Evolutionary conservation across 1,139 yeast genomes (phyloP).

Genomic region (Pichia sp.): DNA sequence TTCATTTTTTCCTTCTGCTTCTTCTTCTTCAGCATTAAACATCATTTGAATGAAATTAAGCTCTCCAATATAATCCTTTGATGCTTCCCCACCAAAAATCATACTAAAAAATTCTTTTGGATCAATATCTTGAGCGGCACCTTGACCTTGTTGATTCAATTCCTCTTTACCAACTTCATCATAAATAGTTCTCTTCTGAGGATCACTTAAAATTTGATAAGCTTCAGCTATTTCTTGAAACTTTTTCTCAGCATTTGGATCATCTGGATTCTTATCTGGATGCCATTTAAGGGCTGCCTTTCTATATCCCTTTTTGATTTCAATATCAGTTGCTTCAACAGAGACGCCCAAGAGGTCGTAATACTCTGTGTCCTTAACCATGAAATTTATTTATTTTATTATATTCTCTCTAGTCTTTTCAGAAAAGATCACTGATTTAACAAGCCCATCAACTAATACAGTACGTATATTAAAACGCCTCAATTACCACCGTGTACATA

Average conservation of each 20-base stretch:
- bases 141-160: conserved; percentile 34
- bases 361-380: conserved; percentile 93
- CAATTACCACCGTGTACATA: too few relatives aligned
- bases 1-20: conserved; percentile 13
- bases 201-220: conserved; percentile 77
- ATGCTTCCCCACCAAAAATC: conserved; percentile 92
- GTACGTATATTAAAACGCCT: too few relatives aligned
- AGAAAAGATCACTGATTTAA: too few relatives aligned
- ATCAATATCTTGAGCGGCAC: conserved; percentile 62
- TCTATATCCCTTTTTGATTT: conserved; percentile 90
- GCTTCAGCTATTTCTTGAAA: conserved; percentile 63
- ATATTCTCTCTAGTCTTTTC: too few relatives aligned
- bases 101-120: conserved; percentile 81
- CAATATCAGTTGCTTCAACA: conserved; percentile 69
- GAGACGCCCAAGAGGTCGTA: conserved; percentile 70
- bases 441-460: too few relatives aligned
- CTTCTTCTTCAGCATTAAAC: conserved; percentile 35
- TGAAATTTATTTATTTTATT: conserved; percentile 23
- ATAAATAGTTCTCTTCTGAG: conserved; percentile 63
- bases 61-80: conserved; percentile 77
- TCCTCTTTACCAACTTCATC: conserved; percentile 84
- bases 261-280: conserved; percentile 93
- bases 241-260: conserved; percentile 64
- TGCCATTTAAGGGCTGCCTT: conserved; percentile 83
- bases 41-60: conserved; percentile 57